These are phyloP conservation scores for Mucor lusitanicus DNA, from an alignment of 371 early-diverging fungal species.

Conservation along the genomic window DNA sequence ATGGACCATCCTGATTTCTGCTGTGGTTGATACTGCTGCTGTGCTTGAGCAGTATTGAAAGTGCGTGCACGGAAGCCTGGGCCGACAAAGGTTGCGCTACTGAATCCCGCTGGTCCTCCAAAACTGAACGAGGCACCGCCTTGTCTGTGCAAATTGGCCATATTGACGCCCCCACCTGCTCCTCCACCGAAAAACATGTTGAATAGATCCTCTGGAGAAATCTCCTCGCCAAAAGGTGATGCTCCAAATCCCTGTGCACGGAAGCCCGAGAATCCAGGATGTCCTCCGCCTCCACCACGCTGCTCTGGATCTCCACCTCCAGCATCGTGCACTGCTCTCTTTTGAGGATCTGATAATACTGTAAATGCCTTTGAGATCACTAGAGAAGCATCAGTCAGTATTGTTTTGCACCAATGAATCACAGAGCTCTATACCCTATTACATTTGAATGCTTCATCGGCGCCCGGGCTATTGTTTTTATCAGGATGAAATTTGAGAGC, in stretches of 20 bases:
- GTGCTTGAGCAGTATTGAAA: constrained; percentile 22
- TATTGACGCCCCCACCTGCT: constrained; percentile 7
- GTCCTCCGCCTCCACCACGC: constrained; percentile 25
- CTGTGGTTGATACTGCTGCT: constrained; percentile 16
- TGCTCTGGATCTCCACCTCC: constrained; percentile 78
- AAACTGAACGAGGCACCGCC: constrained; percentile 16
- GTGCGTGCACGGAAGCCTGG: constrained; percentile 49
- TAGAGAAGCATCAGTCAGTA: constrained; percentile 7
- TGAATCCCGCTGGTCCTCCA: constrained; percentile 40
- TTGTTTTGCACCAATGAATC: neutral
- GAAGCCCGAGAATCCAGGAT: constrained; percentile 19
- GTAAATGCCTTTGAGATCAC: constrained; percentile 92
- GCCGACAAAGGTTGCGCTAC: constrained; percentile 55
- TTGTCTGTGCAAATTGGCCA: constrained; percentile 19
- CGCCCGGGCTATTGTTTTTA: constrained; percentile 95
- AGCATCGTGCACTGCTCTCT: constrained; percentile 85
- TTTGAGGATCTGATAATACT: constrained; percentile 87
- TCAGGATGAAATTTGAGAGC: constrained; percentile 95
- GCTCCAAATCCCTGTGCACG: constrained; percentile 27
- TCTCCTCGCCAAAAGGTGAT: constrained; percentile 68
- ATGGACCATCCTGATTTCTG: constrained; percentile 34
- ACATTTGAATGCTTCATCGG: constrained; percentile 97
- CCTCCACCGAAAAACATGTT: constrained; percentile 94
- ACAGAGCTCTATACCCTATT: constrained; percentile 7
- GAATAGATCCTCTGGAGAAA: constrained; percentile 94